phyloP scores from a whole-genome alignment of 176 grass and related monocot species.

The Eremochloa ophiuroides region DNA sequence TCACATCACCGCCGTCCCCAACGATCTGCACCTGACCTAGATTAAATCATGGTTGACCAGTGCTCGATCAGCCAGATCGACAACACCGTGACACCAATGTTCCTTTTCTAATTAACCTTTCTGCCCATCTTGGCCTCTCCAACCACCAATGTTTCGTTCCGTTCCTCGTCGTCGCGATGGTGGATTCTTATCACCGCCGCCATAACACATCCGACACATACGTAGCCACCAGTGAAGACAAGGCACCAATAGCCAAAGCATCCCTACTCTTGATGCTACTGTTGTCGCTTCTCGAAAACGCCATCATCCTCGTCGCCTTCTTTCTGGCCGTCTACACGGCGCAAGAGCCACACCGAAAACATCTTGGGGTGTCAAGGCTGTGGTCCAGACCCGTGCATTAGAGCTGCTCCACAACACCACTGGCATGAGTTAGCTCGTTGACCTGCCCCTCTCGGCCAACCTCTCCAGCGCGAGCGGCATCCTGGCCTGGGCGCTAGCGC shows the following conservation, averaged over 20 bases:
- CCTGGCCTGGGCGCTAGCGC: constrained; percentile 39
- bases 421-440: constrained; percentile 7
- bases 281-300: not conserved
- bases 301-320: not conserved
- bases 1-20: too few species aligned
- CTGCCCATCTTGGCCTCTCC: not conserved
- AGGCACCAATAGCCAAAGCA: not conserved
- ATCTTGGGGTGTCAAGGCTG: constrained; percentile 21
- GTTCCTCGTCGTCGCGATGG: constrained; percentile 11
- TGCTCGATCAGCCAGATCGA: too few species aligned
- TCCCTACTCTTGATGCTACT: not conserved
- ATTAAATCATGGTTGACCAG: too few species aligned
- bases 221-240: not conserved
- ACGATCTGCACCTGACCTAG: too few species aligned
- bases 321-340: not conserved
- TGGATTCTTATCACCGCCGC: constrained; percentile 21
- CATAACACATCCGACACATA: not conserved
- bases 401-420: constrained; percentile 30
- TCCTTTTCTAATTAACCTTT: not conserved
- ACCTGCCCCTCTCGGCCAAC: not conserved
- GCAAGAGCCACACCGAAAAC: not conserved
- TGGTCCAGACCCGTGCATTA: constrained; percentile 35
- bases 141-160: not conserved
- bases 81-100: too few species aligned
- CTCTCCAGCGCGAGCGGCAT: not conserved